Evolutionary conservation across 75 land plant species (phyloP).

Genomic region (Larix kaempferi): DNA sequence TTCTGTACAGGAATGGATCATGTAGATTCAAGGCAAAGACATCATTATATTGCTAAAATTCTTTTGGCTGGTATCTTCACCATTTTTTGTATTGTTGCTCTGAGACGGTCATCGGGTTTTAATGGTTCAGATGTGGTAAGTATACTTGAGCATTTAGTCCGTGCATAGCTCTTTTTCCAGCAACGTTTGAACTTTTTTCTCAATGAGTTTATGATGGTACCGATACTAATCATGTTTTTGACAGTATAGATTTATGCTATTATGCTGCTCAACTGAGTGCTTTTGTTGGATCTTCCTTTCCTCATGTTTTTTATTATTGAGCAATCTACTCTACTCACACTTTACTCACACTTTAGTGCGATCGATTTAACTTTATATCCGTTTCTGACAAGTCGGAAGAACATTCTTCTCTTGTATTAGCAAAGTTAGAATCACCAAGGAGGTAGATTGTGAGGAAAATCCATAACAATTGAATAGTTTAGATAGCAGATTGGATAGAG

Average conservation of each 20-base stretch:
- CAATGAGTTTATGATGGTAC: background rate
- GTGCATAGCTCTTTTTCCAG: background rate
- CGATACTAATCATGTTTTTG: background rate
- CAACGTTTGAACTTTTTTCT: background rate
- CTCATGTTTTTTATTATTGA: background rate
- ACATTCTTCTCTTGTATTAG: background rate
- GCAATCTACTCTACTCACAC: background rate
- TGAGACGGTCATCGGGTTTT: conserved; percentile 50
- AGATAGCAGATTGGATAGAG: background rate
- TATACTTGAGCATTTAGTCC: background rate
- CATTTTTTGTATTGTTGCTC: conserved; percentile 40
- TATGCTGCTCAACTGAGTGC: background rate
- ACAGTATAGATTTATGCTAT: background rate
- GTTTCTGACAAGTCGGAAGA: background rate
- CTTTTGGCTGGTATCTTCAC: conserved; percentile 38
- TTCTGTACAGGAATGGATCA: conserved; percentile 48
- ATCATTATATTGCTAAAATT: conserved; percentile 39
- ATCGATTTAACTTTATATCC: background rate
- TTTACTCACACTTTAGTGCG: background rate
- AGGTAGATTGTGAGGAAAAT: background rate
- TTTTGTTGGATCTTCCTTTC: background rate
- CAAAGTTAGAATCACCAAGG: background rate
- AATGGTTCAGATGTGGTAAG: conserved; percentile 39
- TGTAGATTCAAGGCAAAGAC: conserved; percentile 41
- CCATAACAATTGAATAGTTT: background rate